Percentiles rank a stretch among this genome's conserved stretches.
Evolutionary conservation across 129 eudicot genomes (phyloP).

Genomic region (Smallanthus sonchifolius): DNA sequence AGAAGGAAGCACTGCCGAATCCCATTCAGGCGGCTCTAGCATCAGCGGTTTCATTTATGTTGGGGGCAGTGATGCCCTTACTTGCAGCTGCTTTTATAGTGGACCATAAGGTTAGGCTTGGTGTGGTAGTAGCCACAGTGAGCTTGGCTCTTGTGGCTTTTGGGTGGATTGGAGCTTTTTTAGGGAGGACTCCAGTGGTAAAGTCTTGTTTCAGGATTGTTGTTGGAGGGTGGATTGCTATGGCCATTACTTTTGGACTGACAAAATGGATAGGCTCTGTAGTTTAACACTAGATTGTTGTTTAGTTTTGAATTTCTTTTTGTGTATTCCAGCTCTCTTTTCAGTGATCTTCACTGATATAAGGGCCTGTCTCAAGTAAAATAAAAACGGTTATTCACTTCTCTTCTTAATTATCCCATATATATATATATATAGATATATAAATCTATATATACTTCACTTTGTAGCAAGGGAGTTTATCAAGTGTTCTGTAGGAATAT

Average conservation of each 20-base stretch:
- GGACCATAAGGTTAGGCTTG: constrained; percentile 30
- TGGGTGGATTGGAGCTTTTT: constrained; percentile 32
- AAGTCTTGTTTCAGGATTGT: constrained; percentile 35
- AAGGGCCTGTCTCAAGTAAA: neutral
- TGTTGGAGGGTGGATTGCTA: constrained; percentile 42
- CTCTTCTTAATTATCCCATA: neutral
- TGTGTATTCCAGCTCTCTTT: neutral
- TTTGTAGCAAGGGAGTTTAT: neutral
- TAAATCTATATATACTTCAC: neutral
- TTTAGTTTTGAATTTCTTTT: neutral
- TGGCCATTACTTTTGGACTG: constrained; percentile 36
- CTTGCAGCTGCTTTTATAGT: constrained; percentile 37
- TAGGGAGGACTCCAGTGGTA: constrained; percentile 30
- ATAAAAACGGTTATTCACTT: neutral
- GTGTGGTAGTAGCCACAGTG: constrained; percentile 30
- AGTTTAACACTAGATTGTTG: constrained; percentile 2
- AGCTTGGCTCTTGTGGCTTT: constrained; percentile 30
- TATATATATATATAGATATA: too few species aligned
- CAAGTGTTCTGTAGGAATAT: neutral
- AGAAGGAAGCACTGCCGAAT: constrained; percentile 20
- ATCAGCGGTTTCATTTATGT: constrained; percentile 33
- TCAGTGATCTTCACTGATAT: neutral
- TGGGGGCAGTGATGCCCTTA: constrained; percentile 34
- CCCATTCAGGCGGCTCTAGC: constrained; percentile 39
- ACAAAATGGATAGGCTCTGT: constrained; percentile 36